phyloP scores from a whole-genome alignment of 495 filamentous ascomycete species.

The Aspergillus sclerotioniger region DNA sequence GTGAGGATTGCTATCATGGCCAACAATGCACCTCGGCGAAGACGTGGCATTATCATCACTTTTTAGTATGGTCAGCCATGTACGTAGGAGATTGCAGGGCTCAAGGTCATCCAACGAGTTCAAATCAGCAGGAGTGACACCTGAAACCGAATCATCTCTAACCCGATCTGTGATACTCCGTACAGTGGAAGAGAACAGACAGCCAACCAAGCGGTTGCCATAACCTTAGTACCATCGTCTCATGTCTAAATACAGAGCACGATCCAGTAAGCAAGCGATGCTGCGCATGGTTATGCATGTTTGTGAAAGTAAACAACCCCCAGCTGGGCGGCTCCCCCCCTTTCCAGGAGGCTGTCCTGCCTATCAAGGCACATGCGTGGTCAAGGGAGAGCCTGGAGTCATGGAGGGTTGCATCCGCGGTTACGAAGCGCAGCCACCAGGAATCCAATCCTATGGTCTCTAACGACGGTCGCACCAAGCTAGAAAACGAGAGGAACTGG shows the following conservation, averaged over 20 bases:
- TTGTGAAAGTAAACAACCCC: not conserved
- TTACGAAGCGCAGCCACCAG: conserved; percentile 3
- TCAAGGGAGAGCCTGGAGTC: not conserved
- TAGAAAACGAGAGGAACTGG: not conserved
- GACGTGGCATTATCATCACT: too few species aligned
- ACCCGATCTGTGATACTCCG: not conserved
- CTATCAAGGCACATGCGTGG: not conserved
- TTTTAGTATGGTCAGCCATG: too few species aligned
- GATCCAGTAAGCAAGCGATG: not conserved
- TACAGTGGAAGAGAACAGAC: not conserved
- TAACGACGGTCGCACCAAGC: conserved; percentile 6
- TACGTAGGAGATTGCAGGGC: not conserved
- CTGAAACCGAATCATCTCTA: not conserved
- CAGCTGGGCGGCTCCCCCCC: not conserved
- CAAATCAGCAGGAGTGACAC: not conserved
- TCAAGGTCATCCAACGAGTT: not conserved
- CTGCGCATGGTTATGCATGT: not conserved
- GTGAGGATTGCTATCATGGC: not conserved
- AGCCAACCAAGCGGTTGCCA: not conserved
- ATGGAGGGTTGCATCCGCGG: conserved; percentile 1
- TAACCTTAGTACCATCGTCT: not conserved
- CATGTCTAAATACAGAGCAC: not conserved
- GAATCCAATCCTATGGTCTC: not conserved
- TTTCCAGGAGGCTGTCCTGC: not conserved
- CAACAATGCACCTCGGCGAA: too few species aligned